Evolutionary conservation across 257 asterid species (phyloP).

Genomic region (Solanum chmielewskii): DNA sequence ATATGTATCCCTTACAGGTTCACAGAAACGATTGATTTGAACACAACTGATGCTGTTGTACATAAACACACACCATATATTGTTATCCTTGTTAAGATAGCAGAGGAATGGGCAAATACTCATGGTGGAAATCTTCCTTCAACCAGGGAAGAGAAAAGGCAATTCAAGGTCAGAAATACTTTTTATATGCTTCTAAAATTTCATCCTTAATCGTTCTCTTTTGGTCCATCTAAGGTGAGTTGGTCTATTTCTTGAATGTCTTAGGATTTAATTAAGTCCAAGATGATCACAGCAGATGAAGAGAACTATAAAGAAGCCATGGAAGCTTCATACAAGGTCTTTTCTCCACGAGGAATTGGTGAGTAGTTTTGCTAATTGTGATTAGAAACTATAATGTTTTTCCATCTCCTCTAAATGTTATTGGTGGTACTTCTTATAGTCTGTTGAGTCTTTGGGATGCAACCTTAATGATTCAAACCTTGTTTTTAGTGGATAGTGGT

Average conservation of each 20-base stretch:
- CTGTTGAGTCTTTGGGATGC: not conserved
- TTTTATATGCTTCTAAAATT: not conserved
- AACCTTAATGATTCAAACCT: not conserved
- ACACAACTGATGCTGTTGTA: slow-evolving; percentile 51
- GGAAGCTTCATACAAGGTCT: slow-evolving; percentile 86
- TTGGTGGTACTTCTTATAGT: not conserved
- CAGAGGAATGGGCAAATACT: slow-evolving; percentile 68
- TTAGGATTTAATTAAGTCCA: slow-evolving; percentile 76
- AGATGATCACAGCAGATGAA: slow-evolving; percentile 73
- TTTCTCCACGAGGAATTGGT: slow-evolving; percentile 86
- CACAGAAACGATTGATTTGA: slow-evolving; percentile 74
- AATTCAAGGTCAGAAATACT: slow-evolving; percentile 53
- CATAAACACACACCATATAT: slow-evolving; percentile 96
- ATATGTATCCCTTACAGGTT: slow-evolving; percentile 29
- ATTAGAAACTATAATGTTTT: not conserved
- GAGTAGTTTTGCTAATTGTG: slow-evolving; percentile 16
- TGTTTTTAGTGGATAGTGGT: not conserved
- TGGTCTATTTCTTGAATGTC: slow-evolving; percentile 16
- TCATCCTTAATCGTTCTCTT: not conserved
- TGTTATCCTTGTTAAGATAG: slow-evolving; percentile 69
- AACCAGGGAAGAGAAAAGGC: slow-evolving; percentile 70
- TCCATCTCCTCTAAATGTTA: not conserved
- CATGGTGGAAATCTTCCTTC: slow-evolving; percentile 73
- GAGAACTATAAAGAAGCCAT: slow-evolving; percentile 95
- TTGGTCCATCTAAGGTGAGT: slow-evolving; percentile 11